Evolutionary conservation across 2,329 filamentous ascomycete genomes (phyloP), one percentile per base, ranked within the genome.

Genomic region (Trichothecium roseum): DNA sequence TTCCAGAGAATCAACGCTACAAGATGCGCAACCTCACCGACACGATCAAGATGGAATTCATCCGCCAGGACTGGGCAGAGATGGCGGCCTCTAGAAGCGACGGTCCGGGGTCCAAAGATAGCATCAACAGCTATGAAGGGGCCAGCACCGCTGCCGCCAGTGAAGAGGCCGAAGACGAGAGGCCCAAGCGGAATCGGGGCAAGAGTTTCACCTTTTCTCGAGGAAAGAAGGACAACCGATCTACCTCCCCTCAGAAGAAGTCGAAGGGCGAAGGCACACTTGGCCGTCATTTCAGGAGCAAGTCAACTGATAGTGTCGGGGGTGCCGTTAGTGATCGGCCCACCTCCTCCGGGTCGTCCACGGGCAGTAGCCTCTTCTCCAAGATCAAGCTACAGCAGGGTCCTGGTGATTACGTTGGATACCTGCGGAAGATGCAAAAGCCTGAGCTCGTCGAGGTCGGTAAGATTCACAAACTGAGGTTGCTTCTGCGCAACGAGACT

Each of bases 31-130:
- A 80, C 38, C 66, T 98, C 40, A 86, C 84, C 42, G 73, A 85
- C 44, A 82, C 84, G 26, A 88, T 96, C 64, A 98, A 98, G 61
- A 84, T 87, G 53, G 88, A 96, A 52, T 93, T 98, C 49, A 87
- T 96, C 48, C 80, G 81, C 36, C 88, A 94, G 55, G 84, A 95
- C 54, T 85, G 84, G 68, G 76, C 74, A 6, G 81, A 82, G 54
- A 78, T 70, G 58, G 64, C 66, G 55, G 68, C 69, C 36, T 61
- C 64, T 46, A 60, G 60, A 53, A 50, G 60, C 54, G 51, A 64
- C 41, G 56, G 60, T 44, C 50, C 64, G 43, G 60, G 56, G 45
- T 67, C 63, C 47, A 55, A 64, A 50, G 61, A 58, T 51, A 66
- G 62, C 45, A 51, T 56, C 37, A 45, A 54, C 47, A 53, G 64